Conservation (phyloP, 2,329 filamentous ascomycete species). For the Chaetomium strumarium region DNA sequence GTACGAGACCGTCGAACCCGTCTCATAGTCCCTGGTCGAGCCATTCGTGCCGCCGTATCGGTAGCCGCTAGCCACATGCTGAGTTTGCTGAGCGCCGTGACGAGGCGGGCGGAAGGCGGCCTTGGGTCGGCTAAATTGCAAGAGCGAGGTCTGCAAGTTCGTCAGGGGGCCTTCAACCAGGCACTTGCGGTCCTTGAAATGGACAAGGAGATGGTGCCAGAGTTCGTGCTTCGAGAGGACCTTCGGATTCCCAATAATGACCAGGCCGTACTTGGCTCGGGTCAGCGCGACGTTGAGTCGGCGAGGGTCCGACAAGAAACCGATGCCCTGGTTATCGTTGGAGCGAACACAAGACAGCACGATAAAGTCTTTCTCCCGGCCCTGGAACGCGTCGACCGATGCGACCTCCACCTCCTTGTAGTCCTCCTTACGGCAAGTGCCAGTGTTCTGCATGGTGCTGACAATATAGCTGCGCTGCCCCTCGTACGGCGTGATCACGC, state of each 20-base stretch:
- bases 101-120: conserved; percentile 86
- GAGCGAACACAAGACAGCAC: conserved; percentile 96
- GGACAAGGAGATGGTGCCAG: conserved; percentile 90
- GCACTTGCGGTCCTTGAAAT: conserved; percentile 96
- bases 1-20: conserved; percentile 86
- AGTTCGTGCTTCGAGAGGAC: conserved; percentile 95
- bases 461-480: conserved; percentile 98
- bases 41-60: conserved; percentile 36
- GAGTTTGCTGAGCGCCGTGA: conserved; percentile 65
- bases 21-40: conserved; percentile 57
- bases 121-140: conserved; percentile 93
- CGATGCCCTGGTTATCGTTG: conserved; percentile 98
- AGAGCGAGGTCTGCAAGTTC: conserved; percentile 89
- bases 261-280: conserved; percentile 91
- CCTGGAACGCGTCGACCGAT: conserved; percentile 97
- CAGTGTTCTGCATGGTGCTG: conserved; percentile 97
- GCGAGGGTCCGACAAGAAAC: conserved; percentile 94
- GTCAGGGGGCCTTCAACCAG: conserved; percentile 91
- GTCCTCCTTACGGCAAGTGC: conserved; percentile 94
- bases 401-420: conserved; percentile 99
- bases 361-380: conserved; percentile 98
- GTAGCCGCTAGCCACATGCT: conserved; percentile 48
- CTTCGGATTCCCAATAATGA: conserved; percentile 96
- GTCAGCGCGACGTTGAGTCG: conserved; percentile 96
- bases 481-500: conserved; percentile 98